These are phyloP conservation scores for Rubus idaeus DNA, from an alignment of 306 rosid species.

Conservation along the genomic window DNA sequence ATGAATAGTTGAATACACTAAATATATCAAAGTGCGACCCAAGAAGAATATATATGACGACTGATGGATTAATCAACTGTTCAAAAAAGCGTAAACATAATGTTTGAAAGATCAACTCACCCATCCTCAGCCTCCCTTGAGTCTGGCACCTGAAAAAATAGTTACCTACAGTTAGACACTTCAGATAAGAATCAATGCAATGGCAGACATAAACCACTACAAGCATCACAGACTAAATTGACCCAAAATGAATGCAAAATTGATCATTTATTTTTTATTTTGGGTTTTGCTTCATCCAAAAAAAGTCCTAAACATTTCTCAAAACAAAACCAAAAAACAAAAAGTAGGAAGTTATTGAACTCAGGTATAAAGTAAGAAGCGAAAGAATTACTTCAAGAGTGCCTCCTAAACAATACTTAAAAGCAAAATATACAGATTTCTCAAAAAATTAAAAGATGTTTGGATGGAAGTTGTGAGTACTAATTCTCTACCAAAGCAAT, in stretches of 20 bases:
- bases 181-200: slow-evolving; percentile 29
- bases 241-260: slow-evolving; percentile 3
- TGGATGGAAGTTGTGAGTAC: neutral
- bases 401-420: neutral
- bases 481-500: neutral
- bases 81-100: slow-evolving; percentile 8
- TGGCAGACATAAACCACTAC: neutral
- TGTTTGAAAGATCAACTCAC: slow-evolving; percentile 47
- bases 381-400: neutral
- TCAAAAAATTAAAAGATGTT: neutral
- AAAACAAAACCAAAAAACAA: neutral
- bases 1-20: neutral
- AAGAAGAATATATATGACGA: neutral
- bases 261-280: neutral
- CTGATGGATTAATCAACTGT: neutral
- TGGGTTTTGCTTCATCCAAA: neutral
- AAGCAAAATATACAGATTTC: neutral
- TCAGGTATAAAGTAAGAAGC: neutral
- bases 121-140: slow-evolving; percentile 49
- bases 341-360: neutral
- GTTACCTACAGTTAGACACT: slow-evolving; percentile 29
- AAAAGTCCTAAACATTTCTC: neutral
- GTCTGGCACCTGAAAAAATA: slow-evolving; percentile 49
- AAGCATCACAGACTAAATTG: neutral
- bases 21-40: neutral